These are phyloP conservation scores for Eragrostis tef DNA, from an alignment of 202 grass and related monocot genomes.

Conservation along the genomic window DNA sequence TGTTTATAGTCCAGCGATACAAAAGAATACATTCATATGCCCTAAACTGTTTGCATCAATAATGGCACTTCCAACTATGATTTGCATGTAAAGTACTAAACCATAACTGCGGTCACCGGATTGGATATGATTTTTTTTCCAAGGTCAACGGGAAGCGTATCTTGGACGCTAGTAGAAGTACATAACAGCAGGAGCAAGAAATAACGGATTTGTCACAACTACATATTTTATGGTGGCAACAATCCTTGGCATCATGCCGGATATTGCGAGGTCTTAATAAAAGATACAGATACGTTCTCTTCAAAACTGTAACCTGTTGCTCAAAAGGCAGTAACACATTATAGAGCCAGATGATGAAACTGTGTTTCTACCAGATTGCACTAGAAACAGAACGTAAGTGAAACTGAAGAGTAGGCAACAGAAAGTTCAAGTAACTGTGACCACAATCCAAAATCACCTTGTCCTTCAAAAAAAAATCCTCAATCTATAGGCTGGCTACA, in stretches of 20 bases:
- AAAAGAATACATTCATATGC: not conserved
- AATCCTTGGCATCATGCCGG: not conserved
- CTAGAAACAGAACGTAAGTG: not conserved
- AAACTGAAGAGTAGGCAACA: not conserved
- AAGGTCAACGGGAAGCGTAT: not conserved
- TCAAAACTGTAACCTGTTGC: no score
- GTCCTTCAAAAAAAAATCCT: not conserved
- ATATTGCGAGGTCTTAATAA: not conserved
- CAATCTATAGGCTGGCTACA: not conserved
- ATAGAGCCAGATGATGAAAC: not conserved
- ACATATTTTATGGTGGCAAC: not conserved
- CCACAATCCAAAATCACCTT: not conserved
- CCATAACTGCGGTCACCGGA: not conserved
- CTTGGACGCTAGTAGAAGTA: not conserved
- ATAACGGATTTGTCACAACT: not conserved
- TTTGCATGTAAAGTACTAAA: not conserved
- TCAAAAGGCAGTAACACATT: no score
- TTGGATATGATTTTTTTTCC: not conserved
- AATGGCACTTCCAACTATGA: not conserved
- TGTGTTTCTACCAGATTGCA: not conserved
- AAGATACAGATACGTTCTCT: not conserved
- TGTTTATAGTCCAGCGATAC: not conserved
- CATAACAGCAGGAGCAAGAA: not conserved
- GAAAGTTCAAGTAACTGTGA: not conserved
- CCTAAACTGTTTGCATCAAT: slow-evolving; percentile 8